Conservation (phyloP, 257 asterid genomes). For the Gynochthodes officinalis region DNA sequence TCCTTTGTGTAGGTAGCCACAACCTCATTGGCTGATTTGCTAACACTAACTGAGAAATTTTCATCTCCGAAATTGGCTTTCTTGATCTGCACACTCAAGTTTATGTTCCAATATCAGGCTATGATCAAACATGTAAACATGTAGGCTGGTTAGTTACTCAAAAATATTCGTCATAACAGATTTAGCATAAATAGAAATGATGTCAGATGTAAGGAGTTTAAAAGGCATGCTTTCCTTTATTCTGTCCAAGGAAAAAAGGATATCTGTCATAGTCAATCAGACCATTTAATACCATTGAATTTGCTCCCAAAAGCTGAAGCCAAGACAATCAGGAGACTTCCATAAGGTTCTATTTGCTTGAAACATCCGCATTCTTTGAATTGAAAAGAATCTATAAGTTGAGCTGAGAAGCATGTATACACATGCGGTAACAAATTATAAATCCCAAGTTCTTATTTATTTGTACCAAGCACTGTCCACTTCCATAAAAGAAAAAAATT, state of each 20-base stretch:
- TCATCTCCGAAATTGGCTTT: constrained; percentile 76
- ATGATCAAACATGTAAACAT: not conserved
- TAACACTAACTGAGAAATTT: constrained; percentile 80
- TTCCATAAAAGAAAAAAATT: not conserved
- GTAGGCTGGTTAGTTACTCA: not conserved
- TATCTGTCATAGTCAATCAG: not conserved
- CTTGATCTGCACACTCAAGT: constrained; percentile 65
- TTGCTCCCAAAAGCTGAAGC: not conserved
- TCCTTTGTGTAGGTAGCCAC: constrained; percentile 97
- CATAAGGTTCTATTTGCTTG: not conserved
- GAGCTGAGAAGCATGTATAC: not conserved
- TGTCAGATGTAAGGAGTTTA: not conserved
- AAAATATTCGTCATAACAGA: not conserved
- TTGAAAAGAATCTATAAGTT: not conserved
- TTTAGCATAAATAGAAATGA: not conserved
- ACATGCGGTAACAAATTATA: not conserved
- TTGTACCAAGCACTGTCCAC: not conserved
- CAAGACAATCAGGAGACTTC: not conserved
- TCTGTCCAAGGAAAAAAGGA: not conserved
- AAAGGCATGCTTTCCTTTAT: not conserved
- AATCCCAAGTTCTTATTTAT: not conserved
- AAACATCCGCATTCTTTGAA: not conserved
- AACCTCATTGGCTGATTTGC: constrained; percentile 93
- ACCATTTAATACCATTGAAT: not conserved
- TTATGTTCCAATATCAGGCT: not conserved